Evolutionary conservation across 1,284 basidiomycete genomes (phyloP), one percentile per base, ranked within the genome.

Genomic region (Boletellus dicymbophilus): DNA sequence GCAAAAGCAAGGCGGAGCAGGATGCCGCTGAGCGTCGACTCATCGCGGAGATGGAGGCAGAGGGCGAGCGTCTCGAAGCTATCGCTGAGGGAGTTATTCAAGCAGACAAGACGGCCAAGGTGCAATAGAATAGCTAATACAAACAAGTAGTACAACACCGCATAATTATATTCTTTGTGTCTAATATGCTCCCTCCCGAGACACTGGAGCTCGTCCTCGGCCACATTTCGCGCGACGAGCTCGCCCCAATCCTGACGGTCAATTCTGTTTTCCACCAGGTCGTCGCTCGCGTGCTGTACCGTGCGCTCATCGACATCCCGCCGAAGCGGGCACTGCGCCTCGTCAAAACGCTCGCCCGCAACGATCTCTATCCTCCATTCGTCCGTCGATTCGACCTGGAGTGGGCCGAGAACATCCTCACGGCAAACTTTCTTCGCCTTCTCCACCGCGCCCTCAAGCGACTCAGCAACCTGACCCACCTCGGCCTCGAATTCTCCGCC

Each of bases 31-130:
- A 91, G 72, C 72, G 72, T 54, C 74, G 78, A 57, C 67, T 91
- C 48, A 72, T 82, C 55, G 78, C 68, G 0, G 80, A 87, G 70
- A 76, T 80, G 10, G 89, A 92, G 69, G 73, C 73, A 31, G 90
- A 91, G 69, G 91, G 91, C 41, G 64, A 84, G 27, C 74, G 72
- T 44, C 89, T 87, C 4, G 91, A 93, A 71, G 80, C 82, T 3
- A 53, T 84, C 13, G 78, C 57, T 0, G 67, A 71, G 53, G 66
- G 63, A 5, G 43, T 47, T 3, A 3, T 48, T 7, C 2, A 15
- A 11, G 26, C 37, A 5, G 36, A n/a, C 10, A 62, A 58, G 59
- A 34, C 31, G 22, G 9, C 6, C 42, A 69, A 66, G 37, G 57
- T 63, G 8, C 61, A 68, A 28, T 68, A 61, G 47, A 50, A 15